phyloP scores from a whole-genome alignment of 2,329 filamentous ascomycete genomes.

The Talaromyces funiculosus region DNA sequence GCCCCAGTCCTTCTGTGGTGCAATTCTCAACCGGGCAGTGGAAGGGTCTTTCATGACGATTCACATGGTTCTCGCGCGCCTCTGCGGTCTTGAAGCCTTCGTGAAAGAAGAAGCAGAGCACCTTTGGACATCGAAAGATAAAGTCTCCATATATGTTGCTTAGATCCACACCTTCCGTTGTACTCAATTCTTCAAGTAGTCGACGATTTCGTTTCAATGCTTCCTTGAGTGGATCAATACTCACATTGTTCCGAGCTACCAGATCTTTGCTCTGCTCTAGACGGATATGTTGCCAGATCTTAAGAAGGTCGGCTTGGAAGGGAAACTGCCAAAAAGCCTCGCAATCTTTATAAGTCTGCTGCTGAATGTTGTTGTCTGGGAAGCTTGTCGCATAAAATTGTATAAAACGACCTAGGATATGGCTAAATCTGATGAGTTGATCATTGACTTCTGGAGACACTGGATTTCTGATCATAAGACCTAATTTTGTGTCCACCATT shows the following conservation, averaged over 20 bases:
- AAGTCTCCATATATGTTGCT: not conserved
- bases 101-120: conserved; percentile 5
- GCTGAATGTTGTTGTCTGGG: not conserved
- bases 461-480: not conserved
- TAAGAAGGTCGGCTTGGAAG: not conserved
- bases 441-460: not conserved
- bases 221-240: not conserved
- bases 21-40: not conserved
- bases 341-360: not conserved
- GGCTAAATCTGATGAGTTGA: not conserved
- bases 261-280: not conserved
- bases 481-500: not conserved
- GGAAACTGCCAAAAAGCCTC: not conserved
- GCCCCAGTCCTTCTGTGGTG: not conserved
- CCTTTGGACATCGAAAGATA: conserved; percentile 2
- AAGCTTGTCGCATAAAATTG: not conserved
- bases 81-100: not conserved
- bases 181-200: not conserved
- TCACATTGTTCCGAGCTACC: conserved; percentile 1
- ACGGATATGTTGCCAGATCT: not conserved
- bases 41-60: not conserved
- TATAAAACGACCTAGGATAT: not conserved
- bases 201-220: not conserved
- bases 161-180: not conserved
- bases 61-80: not conserved